Conservation (phyloP, 495 filamentous ascomycete genomes). For the Penicillium goetzii region DNA sequence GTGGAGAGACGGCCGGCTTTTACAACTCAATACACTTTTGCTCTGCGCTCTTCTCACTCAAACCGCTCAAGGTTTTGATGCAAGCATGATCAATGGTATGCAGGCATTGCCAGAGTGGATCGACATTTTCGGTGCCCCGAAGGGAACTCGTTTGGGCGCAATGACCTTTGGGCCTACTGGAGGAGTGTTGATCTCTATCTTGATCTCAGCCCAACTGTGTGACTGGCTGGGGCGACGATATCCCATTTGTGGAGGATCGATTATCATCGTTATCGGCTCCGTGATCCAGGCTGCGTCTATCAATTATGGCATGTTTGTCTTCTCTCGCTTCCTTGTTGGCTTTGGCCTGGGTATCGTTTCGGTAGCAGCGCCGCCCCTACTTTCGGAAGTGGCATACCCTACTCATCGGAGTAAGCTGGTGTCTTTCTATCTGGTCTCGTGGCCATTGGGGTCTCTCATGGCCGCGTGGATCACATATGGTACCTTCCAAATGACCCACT, state of each 20-base stretch:
- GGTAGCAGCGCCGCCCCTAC: constrained; percentile 35
- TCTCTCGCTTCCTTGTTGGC: constrained; percentile 53
- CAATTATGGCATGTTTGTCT: constrained; percentile 51
- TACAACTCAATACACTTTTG: constrained; percentile 20
- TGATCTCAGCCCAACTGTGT: constrained; percentile 17
- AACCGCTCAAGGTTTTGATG: constrained; percentile 14
- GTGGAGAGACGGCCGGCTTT: constrained; percentile 13
- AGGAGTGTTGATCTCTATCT: constrained; percentile 14
- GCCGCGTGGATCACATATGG: constrained; percentile 29
- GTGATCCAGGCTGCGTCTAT: constrained; percentile 55
- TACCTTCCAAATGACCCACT: constrained; percentile 31
- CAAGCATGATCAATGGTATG: constrained; percentile 27
- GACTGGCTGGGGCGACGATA: constrained; percentile 36
- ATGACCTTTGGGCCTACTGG: constrained; percentile 49
- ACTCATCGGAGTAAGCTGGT: constrained; percentile 37
- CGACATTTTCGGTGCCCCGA: constrained; percentile 14
- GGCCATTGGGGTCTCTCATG: constrained; percentile 57
- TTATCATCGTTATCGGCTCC: constrained; percentile 61
- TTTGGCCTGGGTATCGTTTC: constrained; percentile 50
- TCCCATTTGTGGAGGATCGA: constrained; percentile 56
- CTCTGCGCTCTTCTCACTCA: constrained; percentile 21
- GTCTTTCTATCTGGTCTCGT: constrained; percentile 33
- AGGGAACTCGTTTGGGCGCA: constrained; percentile 51
- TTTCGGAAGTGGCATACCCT: constrained; percentile 40
- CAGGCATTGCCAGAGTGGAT: constrained; percentile 22